Evolutionary conservation across 176 grass and related monocot species (phyloP).

Genomic region (Pontederia crassipes): DNA sequence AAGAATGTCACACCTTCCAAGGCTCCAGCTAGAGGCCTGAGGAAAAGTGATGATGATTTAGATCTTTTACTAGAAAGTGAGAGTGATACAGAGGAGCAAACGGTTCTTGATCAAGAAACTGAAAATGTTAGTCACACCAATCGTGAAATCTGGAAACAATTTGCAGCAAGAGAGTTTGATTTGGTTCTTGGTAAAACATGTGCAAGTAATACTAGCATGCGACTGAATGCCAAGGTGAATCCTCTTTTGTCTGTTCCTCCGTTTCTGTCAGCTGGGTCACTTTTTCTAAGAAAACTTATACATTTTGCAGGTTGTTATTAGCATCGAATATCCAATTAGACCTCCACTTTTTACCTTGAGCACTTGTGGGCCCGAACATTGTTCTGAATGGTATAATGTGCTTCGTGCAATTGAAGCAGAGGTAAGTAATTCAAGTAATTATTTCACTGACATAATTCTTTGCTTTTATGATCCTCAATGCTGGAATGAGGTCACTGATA

Average conservation of each 20-base stretch:
- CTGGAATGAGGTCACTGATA: conserved; percentile 6
- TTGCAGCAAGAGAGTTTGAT: conserved; percentile 63
- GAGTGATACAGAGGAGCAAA: conserved; percentile 54
- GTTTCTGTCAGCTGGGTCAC: not conserved
- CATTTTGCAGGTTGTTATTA: conserved; percentile 63
- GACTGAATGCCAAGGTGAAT: conserved; percentile 85
- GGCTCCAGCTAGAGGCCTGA: conserved; percentile 38
- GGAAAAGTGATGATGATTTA: conserved; percentile 55
- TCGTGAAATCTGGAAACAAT: conserved; percentile 58
- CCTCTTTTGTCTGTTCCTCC: conserved; percentile 2
- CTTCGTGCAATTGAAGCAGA: conserved; percentile 89
- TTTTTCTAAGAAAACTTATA: not conserved
- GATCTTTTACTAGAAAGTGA: conserved; percentile 78
- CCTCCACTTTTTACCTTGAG: conserved; percentile 58
- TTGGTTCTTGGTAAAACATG: conserved; percentile 55
- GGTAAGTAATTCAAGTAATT: conserved; percentile 36
- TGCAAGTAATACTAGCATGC: conserved; percentile 36
- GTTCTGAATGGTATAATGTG: conserved; percentile 65
- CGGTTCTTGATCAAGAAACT: conserved; percentile 33
- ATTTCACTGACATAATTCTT: conserved; percentile 1
- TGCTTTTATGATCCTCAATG: not conserved
- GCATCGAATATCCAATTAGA: conserved; percentile 89
- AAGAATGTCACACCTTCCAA: conserved; percentile 68
- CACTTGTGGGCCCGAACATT: conserved; percentile 24
- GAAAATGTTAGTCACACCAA: conserved; percentile 22